A percentile compares a stretch with the other conserved stretches of the same genome.
phyloP scores from a whole-genome alignment of 2,329 filamentous ascomycete genomes.

The Aurifilum marmelostoma region DNA sequence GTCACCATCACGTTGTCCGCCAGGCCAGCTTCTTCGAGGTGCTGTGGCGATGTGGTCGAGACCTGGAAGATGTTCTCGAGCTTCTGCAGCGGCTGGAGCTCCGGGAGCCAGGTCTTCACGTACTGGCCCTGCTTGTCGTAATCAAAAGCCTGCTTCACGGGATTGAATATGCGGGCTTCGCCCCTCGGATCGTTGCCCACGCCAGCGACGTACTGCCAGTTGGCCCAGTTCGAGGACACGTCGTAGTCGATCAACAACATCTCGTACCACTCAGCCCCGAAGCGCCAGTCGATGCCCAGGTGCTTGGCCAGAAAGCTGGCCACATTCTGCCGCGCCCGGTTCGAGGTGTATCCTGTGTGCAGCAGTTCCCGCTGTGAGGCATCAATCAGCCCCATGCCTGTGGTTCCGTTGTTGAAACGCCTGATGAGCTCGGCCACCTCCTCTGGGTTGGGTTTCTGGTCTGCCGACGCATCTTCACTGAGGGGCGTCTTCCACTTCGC shows the following conservation, averaged over 20 bases:
- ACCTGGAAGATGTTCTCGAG: conserved; percentile 69
- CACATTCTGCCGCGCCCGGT: conserved; percentile 76
- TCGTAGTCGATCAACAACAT: conserved; percentile 76
- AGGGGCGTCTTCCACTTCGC: conserved; percentile 53
- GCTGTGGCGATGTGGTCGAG: conserved; percentile 64
- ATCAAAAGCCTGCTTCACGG: conserved; percentile 77
- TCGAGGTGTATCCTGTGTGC: conserved; percentile 77
- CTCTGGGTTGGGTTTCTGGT: conserved; percentile 46
- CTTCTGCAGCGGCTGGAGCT: conserved; percentile 59
- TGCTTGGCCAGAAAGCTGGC: conserved; percentile 76
- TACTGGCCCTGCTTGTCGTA: conserved; percentile 74
- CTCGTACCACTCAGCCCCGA: conserved; percentile 84
- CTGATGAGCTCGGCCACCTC: conserved; percentile 54
- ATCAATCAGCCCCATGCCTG: conserved; percentile 77
- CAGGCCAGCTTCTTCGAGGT: conserved; percentile 60
- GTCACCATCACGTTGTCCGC: conserved; percentile 66
- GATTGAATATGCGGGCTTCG: conserved; percentile 76
- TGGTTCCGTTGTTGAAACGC: conserved; percentile 68
- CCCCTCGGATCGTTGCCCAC: conserved; percentile 79
- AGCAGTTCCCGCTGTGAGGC: conserved; percentile 75
- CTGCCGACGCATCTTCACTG: conserved; percentile 34
- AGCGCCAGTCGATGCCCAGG: conserved; percentile 75
- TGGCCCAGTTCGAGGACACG: conserved; percentile 75
- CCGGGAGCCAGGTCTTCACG: conserved; percentile 73
- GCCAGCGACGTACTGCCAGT: conserved; percentile 81